Evolutionary conservation across 2,329 filamentous ascomycete species (phyloP).

Genomic region (Magnaporthales sp.): DNA sequence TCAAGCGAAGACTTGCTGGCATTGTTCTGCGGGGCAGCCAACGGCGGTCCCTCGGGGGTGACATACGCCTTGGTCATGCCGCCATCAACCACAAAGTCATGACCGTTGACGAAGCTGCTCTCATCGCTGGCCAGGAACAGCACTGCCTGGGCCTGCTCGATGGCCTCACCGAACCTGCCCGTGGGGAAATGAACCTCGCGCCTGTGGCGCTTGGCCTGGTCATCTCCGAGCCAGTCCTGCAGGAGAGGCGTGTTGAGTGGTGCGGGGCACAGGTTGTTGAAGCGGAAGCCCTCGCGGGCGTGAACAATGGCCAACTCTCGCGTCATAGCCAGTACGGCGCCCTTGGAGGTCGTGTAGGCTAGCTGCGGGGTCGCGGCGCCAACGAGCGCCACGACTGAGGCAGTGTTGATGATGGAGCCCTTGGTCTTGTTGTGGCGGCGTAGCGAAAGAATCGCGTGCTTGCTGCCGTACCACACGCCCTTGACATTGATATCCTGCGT

Average conservation of each 20-base stretch:
- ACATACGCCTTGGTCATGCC: slow-evolving; percentile 92
- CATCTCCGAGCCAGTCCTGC: slow-evolving; percentile 89
- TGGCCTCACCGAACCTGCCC: slow-evolving; percentile 84
- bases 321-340: slow-evolving; percentile 82
- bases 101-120: slow-evolving; percentile 81
- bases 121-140: slow-evolving; percentile 83
- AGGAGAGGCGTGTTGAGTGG: slow-evolving; percentile 87
- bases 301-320: slow-evolving; percentile 88
- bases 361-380: slow-evolving; percentile 82
- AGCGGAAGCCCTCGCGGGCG: slow-evolving; percentile 78
- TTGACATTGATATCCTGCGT: slow-evolving; percentile 95
- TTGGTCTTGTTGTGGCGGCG: slow-evolving; percentile 70
- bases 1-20: slow-evolving; percentile 40
- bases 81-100: slow-evolving; percentile 91
- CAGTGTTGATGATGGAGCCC: slow-evolving; percentile 86
- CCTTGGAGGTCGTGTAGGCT: slow-evolving; percentile 91
- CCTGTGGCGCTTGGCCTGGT: slow-evolving; percentile 68
- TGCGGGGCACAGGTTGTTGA: slow-evolving; percentile 85
- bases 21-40: slow-evolving; percentile 49
- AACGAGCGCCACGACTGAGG: slow-evolving; percentile 79
- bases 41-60: slow-evolving; percentile 51
- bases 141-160: slow-evolving; percentile 87
- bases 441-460: slow-evolving; percentile 78
- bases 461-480: slow-evolving; percentile 94
- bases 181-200: slow-evolving; percentile 85